Percentiles rank a stretch among this genome's conserved stretches.
These are phyloP conservation scores for Trebouxia gelatinosa DNA, from an alignment of 163 green algal species.

Conservation along the genomic window DNA sequence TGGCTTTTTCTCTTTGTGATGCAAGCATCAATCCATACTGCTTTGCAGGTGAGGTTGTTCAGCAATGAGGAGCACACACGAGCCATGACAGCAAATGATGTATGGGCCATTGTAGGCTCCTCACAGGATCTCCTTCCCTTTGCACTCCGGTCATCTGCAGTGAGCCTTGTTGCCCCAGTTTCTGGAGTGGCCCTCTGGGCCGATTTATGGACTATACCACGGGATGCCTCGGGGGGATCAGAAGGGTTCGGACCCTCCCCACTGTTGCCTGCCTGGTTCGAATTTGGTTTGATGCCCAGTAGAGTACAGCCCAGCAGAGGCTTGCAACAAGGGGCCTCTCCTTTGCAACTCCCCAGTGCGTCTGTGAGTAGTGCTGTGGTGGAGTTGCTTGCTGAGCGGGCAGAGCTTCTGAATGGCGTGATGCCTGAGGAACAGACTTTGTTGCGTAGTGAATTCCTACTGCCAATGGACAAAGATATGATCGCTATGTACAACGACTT, in stretches of 20 bases:
- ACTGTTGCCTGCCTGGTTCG: slow-evolving; percentile 74
- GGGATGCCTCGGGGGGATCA: slow-evolving; percentile 35
- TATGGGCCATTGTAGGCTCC: slow-evolving; percentile 70
- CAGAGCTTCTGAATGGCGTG: slow-evolving; percentile 4
- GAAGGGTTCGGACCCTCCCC: slow-evolving; percentile 53
- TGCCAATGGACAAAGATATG: slow-evolving; percentile 47
- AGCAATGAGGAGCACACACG: slow-evolving; percentile 69
- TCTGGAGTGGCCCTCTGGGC: slow-evolving; percentile 74
- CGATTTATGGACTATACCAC: slow-evolving; percentile 75
- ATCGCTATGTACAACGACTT: slow-evolving; percentile 46
- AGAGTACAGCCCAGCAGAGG: slow-evolving; percentile 27
- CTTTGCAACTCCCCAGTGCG: slow-evolving; percentile 48
- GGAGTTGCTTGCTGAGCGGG: not conserved
- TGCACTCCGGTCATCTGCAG: slow-evolving; percentile 41
- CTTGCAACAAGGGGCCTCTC: slow-evolving; percentile 50
- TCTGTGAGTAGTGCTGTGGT: not conserved
- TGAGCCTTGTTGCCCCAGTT: slow-evolving; percentile 59
- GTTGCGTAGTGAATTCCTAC: slow-evolving; percentile 61
- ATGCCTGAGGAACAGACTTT: slow-evolving; percentile 52
- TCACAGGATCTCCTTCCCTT: slow-evolving; percentile 64
- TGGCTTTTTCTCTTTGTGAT: too few species aligned
- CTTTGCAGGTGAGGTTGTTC: slow-evolving; percentile 59
- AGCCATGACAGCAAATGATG: slow-evolving; percentile 62
- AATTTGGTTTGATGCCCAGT: slow-evolving; percentile 62
- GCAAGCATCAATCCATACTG: too few species aligned